A percentile compares a stretch with the other conserved stretches of the same genome.
phyloP scores from a whole-genome alignment of 805 yeast species.

The Candida nemodendra region DNA sequence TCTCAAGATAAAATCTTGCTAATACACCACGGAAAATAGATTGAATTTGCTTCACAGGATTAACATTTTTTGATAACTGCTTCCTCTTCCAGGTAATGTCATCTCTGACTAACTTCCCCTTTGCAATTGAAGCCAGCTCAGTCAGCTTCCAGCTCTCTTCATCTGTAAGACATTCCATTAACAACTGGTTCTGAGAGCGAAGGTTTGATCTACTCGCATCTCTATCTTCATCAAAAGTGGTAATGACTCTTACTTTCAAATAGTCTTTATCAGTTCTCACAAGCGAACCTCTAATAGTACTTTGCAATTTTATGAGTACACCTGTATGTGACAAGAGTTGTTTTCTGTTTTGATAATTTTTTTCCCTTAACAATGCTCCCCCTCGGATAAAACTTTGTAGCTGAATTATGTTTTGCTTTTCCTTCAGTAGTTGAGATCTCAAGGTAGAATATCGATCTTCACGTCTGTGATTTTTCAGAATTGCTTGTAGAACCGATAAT shows the following conservation, averaged over 20 bases:
- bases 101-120: slow-evolving; percentile 42
- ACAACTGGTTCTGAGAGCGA: slow-evolving; percentile 1
- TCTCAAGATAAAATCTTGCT: slow-evolving; percentile 54
- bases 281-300: slow-evolving; percentile 40
- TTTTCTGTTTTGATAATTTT: slow-evolving; percentile 17
- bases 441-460: slow-evolving; percentile 20
- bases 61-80: slow-evolving; percentile 20
- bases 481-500: slow-evolving; percentile 40
- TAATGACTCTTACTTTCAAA: slow-evolving; percentile 3
- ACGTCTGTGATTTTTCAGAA: slow-evolving; percentile 30
- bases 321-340: slow-evolving; percentile 22
- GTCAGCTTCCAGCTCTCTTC: slow-evolving; percentile 27
- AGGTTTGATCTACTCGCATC: slow-evolving; percentile 3
- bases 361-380: slow-evolving; percentile 19
- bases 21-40: slow-evolving; percentile 62
- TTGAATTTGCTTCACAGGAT: slow-evolving; percentile 47
- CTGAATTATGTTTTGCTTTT: slow-evolving; percentile 23
- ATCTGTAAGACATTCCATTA: slow-evolving; percentile 2
- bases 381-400: slow-evolving; percentile 41
- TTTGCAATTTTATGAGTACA: slow-evolving; percentile 37
- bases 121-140: slow-evolving; percentile 40
- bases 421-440: slow-evolving; percentile 15
- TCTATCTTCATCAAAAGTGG: not conserved
- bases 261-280: slow-evolving; percentile 24
- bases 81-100: slow-evolving; percentile 19